Evolutionary conservation across 495 filamentous ascomycete species (phyloP).

Genomic region (Hyaloscypha variabilis): DNA sequence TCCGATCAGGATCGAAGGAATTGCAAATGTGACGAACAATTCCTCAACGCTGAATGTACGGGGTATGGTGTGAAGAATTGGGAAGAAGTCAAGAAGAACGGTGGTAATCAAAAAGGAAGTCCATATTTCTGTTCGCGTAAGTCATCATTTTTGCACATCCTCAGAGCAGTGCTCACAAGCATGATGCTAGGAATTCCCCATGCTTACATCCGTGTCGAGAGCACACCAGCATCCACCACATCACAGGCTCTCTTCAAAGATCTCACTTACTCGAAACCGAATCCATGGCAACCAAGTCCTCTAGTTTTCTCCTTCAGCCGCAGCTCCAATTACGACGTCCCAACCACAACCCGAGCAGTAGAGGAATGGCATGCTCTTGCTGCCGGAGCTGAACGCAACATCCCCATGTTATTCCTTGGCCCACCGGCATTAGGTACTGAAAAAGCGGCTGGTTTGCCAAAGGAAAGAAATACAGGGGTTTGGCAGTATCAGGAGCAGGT

Average conservation of each 20-base stretch:
- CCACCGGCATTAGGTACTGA: slow-evolving; percentile 49
- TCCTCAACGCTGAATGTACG: slow-evolving; percentile 39
- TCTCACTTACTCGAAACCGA: slow-evolving; percentile 32
- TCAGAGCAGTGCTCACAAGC: neutral
- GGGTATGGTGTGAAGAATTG: slow-evolving; percentile 40
- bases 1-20: slow-evolving; percentile 30
- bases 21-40: slow-evolving; percentile 45
- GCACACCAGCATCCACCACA: slow-evolving; percentile 38
- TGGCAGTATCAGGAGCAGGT: slow-evolving; percentile 36
- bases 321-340: slow-evolving; percentile 39
- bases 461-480: slow-evolving; percentile 29
- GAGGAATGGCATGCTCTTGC: slow-evolving; percentile 48
- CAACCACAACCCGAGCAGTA: slow-evolving; percentile 41
- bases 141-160: neutral
- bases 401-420: slow-evolving; percentile 52
- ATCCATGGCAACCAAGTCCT: slow-evolving; percentile 47
- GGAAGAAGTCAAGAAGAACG: slow-evolving; percentile 33
- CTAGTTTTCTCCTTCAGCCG: slow-evolving; percentile 47
- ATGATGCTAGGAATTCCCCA: slow-evolving; percentile 41
- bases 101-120: slow-evolving; percentile 10
- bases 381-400: slow-evolving; percentile 38
- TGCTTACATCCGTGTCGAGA: slow-evolving; percentile 39
- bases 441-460: slow-evolving; percentile 16
- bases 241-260: slow-evolving; percentile 33
- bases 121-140: slow-evolving; percentile 11